Evolutionary conservation across 2,329 filamentous ascomycete species (phyloP).

Genomic region (Hymenoscyphus scutula): DNA sequence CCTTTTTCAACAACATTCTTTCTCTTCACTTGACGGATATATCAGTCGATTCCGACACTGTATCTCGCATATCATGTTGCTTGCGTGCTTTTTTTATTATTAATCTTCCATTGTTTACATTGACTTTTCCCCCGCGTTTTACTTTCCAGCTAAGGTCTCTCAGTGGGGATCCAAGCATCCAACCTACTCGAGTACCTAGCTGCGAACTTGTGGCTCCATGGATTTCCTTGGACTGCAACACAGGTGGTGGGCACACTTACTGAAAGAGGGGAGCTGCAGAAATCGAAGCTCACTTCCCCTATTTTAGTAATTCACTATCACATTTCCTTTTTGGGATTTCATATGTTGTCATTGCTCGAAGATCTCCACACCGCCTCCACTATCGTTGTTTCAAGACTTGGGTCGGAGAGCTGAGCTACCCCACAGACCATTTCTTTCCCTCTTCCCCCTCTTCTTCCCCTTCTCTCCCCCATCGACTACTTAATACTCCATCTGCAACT

Average conservation of each 20-base stretch:
- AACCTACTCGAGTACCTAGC: too few relatives aligned
- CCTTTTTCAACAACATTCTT: too few relatives aligned
- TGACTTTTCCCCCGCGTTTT: neutral
- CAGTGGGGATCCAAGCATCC: neutral
- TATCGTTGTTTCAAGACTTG: neutral
- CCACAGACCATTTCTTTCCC: neutral
- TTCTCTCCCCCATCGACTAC: neutral
- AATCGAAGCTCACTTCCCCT: too few relatives aligned
- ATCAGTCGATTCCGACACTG: too few relatives aligned
- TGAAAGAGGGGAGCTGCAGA: too few relatives aligned
- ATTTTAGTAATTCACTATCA: neutral
- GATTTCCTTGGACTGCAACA: too few relatives aligned
- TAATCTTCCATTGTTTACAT: neutral
- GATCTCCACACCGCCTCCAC: neutral
- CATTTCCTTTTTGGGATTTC: neutral
- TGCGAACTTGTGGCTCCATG: too few relatives aligned
- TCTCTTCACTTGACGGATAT: too few relatives aligned
- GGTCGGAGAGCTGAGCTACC: neutral
- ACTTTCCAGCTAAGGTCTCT: neutral
- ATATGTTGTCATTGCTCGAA: neutral
- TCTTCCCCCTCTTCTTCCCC: neutral
- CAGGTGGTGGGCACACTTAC: too few relatives aligned
- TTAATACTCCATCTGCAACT: neutral
- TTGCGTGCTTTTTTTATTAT: too few relatives aligned
- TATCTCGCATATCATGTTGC: too few relatives aligned